phyloP scores from a whole-genome alignment of 148 eudicot species.

The Mesembryanthemum crystallinum region DNA sequence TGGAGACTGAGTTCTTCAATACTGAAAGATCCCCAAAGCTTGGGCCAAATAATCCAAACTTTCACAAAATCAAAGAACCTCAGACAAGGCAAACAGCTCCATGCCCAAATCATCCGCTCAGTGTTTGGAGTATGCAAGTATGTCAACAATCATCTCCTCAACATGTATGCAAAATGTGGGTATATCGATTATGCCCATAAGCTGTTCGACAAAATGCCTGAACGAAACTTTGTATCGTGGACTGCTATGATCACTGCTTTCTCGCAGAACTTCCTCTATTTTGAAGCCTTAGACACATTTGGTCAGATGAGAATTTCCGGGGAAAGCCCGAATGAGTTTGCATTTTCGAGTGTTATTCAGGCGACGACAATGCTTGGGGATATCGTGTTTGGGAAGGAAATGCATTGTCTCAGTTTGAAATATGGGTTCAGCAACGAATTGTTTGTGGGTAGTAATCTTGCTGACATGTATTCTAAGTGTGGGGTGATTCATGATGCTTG shows the following conservation, averaged over 20 bases:
- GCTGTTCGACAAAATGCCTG: conserved; percentile 45
- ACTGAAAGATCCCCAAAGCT: conserved; percentile 19
- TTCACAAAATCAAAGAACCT: conserved; percentile 33
- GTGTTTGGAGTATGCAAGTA: conserved; percentile 21
- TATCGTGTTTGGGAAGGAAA: conserved; percentile 33
- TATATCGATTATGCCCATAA: conserved; percentile 35
- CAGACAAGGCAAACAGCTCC: conserved; percentile 41
- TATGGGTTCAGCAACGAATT: conserved; percentile 38
- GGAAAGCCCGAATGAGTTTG: conserved; percentile 37
- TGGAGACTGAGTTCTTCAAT: conserved; percentile 16
- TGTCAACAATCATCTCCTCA: conserved; percentile 37
- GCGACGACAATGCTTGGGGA: conserved; percentile 26
- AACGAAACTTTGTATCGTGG: conserved; percentile 45
- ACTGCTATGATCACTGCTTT: conserved; percentile 44
- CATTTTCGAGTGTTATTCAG: conserved; percentile 42
- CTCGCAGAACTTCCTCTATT: conserved; percentile 23
- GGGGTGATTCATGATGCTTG: conserved; percentile 40
- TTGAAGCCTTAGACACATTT: conserved; percentile 28
- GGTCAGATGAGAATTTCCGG: conserved; percentile 33
- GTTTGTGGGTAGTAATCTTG: conserved; percentile 50
- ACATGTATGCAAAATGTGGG: conserved; percentile 37
- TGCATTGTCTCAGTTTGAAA: conserved; percentile 46
- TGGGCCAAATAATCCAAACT: conserved; percentile 28
- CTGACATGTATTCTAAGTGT: conserved; percentile 53
- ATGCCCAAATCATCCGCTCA: conserved; percentile 32